Evolutionary conservation across 2,329 filamentous ascomycete genomes (phyloP).

Genomic region (Taxawa tesnikishii): DNA sequence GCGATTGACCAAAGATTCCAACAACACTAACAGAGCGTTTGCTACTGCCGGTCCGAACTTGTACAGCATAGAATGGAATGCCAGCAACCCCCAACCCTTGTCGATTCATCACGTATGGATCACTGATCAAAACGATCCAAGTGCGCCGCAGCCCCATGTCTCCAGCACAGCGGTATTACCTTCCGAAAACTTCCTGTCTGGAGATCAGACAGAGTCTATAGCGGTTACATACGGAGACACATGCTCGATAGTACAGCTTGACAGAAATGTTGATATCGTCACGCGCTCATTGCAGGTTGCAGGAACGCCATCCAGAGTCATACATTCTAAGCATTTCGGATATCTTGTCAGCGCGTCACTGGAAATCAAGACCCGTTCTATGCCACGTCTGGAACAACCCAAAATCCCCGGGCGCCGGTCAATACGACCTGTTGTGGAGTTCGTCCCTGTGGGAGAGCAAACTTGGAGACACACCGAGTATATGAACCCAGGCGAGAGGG

Average conservation of each 20-base stretch:
- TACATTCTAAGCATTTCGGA: conserved; percentile 31
- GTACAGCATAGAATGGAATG: conserved; percentile 18
- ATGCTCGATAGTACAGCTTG: conserved; percentile 35
- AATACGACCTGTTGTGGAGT: conserved; percentile 33
- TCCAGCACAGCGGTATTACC: not conserved
- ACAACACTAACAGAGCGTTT: conserved; percentile 18
- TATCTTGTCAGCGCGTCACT: conserved; percentile 38
- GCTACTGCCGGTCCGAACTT: conserved; percentile 26
- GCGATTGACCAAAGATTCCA: too few relatives aligned
- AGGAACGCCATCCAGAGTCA: conserved; percentile 28
- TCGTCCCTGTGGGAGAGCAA: conserved; percentile 18
- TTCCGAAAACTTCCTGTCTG: not conserved
- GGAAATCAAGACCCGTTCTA: conserved; percentile 19
- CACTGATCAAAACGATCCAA: conserved; percentile 16
- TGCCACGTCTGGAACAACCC: conserved; percentile 5
- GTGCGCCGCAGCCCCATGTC: conserved; percentile 24
- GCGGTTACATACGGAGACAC: conserved; percentile 15
- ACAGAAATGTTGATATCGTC: conserved; percentile 26
- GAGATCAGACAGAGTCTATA: not conserved
- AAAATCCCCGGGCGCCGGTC: conserved; percentile 16
- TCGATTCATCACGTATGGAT: conserved; percentile 26
- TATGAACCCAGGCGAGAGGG: conserved; percentile 44
- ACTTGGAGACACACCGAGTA: conserved; percentile 15
- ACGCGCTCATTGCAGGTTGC: conserved; percentile 26
- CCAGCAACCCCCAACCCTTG: conserved; percentile 6